Conservation (phyloP, 2,329 filamentous ascomycete species). For the Colletotrichum noveboracense region DNA sequence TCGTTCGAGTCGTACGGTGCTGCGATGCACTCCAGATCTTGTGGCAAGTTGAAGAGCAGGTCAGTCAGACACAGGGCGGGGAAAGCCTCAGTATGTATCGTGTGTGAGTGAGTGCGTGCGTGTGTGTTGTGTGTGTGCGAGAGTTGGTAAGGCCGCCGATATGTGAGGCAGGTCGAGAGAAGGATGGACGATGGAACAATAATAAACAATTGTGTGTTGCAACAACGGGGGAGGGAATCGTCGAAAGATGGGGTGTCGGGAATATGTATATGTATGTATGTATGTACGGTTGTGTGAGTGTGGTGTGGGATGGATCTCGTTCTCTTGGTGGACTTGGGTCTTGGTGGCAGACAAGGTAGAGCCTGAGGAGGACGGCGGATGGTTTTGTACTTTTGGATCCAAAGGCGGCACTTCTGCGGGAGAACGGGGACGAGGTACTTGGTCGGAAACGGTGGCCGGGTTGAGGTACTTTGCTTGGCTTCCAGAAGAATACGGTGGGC, state of each 20-base stretch:
- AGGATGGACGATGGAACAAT: constrained; percentile 20
- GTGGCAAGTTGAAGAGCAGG: constrained; percentile 14
- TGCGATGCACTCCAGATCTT: constrained; percentile 23
- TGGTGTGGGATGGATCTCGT: constrained; percentile 18
- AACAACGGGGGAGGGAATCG: constrained; percentile 6
- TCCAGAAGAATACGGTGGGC: constrained; percentile 23
- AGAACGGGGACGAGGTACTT: constrained; percentile 17
- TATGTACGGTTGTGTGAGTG: constrained; percentile 15
- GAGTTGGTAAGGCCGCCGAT: background rate
- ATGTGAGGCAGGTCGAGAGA: background rate
- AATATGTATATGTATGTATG: constrained; percentile 21
- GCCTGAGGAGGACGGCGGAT: constrained; percentile 4
- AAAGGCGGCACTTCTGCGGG: constrained; percentile 18
- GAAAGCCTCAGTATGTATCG: constrained; percentile 10
- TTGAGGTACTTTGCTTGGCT: constrained; percentile 21
- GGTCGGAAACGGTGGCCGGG: constrained; percentile 13
- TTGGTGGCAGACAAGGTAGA: constrained; percentile 17
- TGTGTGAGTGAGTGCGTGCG: background rate
- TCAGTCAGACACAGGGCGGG: constrained; percentile 16
- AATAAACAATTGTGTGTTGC: constrained; percentile 25
- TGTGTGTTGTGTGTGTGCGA: background rate
- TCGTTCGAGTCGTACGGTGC: constrained; percentile 12
- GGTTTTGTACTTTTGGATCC: constrained; percentile 20
- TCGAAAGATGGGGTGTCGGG: constrained; percentile 18
- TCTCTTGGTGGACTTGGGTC: background rate